phyloP scores from a whole-genome alignment of 2,329 filamentous ascomycete species.

The Tetracladium maxilliforme region DNA sequence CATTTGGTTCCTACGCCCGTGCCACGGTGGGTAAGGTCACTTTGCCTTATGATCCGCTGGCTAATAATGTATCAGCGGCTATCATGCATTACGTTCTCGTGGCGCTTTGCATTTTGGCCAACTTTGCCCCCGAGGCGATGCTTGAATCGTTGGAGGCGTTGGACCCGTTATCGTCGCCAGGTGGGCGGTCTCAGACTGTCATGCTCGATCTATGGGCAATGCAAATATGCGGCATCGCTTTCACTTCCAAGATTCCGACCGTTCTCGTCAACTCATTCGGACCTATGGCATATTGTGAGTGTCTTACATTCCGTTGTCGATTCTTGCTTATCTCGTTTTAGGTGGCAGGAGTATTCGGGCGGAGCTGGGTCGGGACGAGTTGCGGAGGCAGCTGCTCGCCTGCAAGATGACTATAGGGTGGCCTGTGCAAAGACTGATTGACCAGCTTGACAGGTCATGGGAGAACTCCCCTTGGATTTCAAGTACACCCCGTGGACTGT shows the following conservation, averaged over 20 bases:
- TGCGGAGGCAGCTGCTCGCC: too few species aligned
- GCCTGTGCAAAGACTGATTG: too few species aligned
- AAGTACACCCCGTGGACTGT: too few species aligned
- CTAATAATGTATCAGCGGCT: conserved; percentile 15
- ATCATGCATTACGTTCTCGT: conserved; percentile 26
- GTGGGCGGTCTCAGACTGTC: conserved; percentile 5
- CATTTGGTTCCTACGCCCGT: conserved; percentile 23
- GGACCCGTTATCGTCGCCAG: not conserved
- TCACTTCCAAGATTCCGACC: conserved; percentile 23
- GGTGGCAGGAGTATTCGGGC: too few species aligned
- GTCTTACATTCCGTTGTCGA: too few species aligned
- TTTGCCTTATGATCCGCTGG: not conserved
- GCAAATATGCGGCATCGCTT: conserved; percentile 26
- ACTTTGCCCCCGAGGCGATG: conserved; percentile 5
- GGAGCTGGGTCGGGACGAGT: too few species aligned
- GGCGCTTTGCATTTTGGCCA: conserved; percentile 15
- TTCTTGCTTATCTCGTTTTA: too few species aligned
- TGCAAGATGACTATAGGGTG: too few species aligned
- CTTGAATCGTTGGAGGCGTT: conserved; percentile 4
- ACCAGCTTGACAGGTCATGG: too few species aligned
- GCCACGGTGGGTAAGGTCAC: conserved; percentile 19
- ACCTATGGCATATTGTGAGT: conserved; percentile 28
- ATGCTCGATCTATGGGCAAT: conserved; percentile 18
- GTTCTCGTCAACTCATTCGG: conserved; percentile 32
- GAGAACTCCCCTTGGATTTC: too few species aligned